Conservation (phyloP, 2,329 filamentous ascomycete species). For the Phoma herbarum region DNA sequence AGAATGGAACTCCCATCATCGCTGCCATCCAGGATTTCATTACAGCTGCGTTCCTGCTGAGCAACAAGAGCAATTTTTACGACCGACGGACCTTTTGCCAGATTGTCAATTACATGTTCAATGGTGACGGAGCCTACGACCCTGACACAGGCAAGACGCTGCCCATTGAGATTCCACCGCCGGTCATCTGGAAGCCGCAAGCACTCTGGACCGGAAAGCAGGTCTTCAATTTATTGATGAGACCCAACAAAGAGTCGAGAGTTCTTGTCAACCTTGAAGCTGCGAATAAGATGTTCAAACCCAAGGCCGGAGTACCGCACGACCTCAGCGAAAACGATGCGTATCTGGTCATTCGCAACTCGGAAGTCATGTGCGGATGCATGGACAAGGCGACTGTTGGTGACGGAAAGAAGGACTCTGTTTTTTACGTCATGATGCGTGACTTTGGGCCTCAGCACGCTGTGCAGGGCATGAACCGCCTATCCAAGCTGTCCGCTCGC, state of each 20-base stretch:
- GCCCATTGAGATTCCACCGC: constrained; percentile 84
- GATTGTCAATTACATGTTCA: constrained; percentile 93
- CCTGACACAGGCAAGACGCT: constrained; percentile 60
- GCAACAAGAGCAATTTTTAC: constrained; percentile 91
- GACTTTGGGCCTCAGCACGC: constrained; percentile 93
- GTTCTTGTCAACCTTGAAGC: constrained; percentile 93
- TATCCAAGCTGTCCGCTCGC: constrained; percentile 89
- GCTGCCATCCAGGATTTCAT: constrained; percentile 99
- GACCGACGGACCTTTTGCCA: constrained; percentile 89
- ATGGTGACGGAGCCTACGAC: constrained; percentile 65
- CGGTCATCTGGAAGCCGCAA: constrained; percentile 84
- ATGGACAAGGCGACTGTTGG: constrained; percentile 99
- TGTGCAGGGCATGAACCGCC: constrained; percentile 89
- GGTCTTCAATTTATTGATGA: constrained; percentile 90
- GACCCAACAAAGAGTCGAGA: constrained; percentile 82
- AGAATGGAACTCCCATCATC: constrained; percentile 98
- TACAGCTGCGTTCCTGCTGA: constrained; percentile 89
- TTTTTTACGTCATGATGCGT: constrained; percentile 95
- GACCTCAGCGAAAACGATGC: constrained; percentile 79
- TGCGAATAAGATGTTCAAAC: constrained; percentile 82
- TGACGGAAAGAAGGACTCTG: constrained; percentile 94
- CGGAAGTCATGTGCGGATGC: constrained; percentile 93
- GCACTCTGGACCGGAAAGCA: constrained; percentile 97
- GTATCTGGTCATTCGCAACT: constrained; percentile 93
- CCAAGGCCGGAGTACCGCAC: constrained; percentile 72